Evolutionary conservation across 805 yeast genomes (phyloP).

Genomic region (Yamadazyma sp.): DNA sequence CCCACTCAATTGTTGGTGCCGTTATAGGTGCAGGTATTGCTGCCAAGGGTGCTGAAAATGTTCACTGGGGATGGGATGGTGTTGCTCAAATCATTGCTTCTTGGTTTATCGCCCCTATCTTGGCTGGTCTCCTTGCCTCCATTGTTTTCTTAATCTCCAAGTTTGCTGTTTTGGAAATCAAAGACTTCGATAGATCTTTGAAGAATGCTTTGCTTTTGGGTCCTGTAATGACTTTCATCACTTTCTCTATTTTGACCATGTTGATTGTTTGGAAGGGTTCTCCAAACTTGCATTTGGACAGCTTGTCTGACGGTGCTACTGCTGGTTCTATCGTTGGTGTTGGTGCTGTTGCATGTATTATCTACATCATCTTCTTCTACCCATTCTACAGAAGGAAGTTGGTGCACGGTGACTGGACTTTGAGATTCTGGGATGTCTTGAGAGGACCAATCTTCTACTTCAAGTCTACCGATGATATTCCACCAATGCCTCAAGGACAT

Average conservation of each 20-base stretch:
- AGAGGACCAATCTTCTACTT: slow-evolving; percentile 59
- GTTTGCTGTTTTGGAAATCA: slow-evolving; percentile 59
- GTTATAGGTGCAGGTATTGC: slow-evolving; percentile 76
- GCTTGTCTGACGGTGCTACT: slow-evolving; percentile 52
- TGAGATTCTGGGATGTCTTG: slow-evolving; percentile 54
- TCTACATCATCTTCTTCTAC: slow-evolving; percentile 54
- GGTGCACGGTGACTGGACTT: slow-evolving; percentile 63
- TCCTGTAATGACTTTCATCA: slow-evolving; percentile 59
- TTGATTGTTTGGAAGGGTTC: slow-evolving; percentile 81
- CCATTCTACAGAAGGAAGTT: slow-evolving; percentile 66
- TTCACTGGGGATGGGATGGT: slow-evolving; percentile 77
- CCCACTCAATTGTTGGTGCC: slow-evolving; percentile 78
- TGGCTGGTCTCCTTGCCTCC: slow-evolving; percentile 65
- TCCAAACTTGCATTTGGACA: slow-evolving; percentile 58
- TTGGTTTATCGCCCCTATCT: slow-evolving; percentile 75
- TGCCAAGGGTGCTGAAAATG: slow-evolving; percentile 58
- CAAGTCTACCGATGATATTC: slow-evolving; percentile 55
- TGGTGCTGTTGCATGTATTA: slow-evolving; percentile 52
- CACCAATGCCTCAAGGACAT: slow-evolving; percentile 65
- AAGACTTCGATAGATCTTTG: slow-evolving; percentile 40
- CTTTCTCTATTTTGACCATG: slow-evolving; percentile 68
- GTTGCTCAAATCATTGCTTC: slow-evolving; percentile 73
- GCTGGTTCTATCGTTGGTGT: slow-evolving; percentile 64
- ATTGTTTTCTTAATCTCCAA: slow-evolving; percentile 60
- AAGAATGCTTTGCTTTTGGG: slow-evolving; percentile 57